Evolutionary conservation across 805 yeast genomes (phyloP), one percentile per base, ranked within the genome.

Genomic region (Saitoella complicata): DNA sequence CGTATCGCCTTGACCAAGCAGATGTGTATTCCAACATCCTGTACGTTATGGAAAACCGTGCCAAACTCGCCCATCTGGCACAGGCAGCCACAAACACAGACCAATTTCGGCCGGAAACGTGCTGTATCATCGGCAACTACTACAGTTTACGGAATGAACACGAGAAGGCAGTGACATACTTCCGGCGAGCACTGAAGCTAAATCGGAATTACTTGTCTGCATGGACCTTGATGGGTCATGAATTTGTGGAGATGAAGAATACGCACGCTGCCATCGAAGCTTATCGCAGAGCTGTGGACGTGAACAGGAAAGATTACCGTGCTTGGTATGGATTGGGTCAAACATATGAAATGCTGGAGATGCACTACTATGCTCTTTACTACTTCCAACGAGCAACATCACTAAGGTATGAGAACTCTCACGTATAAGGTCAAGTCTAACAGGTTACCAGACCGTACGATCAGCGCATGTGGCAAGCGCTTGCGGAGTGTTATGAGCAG

Each of bases 241-340:
- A 91, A 63, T 91, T 84, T 64, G 94, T 91, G 10, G 99, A 91
- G 59, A 69, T 91, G 54, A 87, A 88, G 57, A 91, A 91, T 62
- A 80, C 95, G 1, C 95, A 91, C 61, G 97, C 97, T 1, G 98
- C 98, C 1, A 91, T 91, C 45, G 96, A 88, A 65, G 78, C 93
- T 47, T 91, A 91, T 58, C 66, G 97, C 52, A 66, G 94, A 39
- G 99, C 97, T 0, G 88, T 87, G 1, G 95, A 86, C 58, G 78
- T 87, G 2, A 84, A 83, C 56, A 72, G 77, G 39, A 79, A 81
- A 56, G 98, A 91, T 58, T 93, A 82, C 59, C 68, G 95, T 43
- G 97, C 97, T 0, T 91, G 98, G 99, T 91, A 88, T 60, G 98
- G 98, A 1, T 67, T 91, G 43, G 99, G 98, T 0, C 97, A 91